Evolutionary conservation across 352 stramenopile species (phyloP), one percentile per base, ranked within the genome.

Genomic region (Aphanomyces invadans): DNA sequence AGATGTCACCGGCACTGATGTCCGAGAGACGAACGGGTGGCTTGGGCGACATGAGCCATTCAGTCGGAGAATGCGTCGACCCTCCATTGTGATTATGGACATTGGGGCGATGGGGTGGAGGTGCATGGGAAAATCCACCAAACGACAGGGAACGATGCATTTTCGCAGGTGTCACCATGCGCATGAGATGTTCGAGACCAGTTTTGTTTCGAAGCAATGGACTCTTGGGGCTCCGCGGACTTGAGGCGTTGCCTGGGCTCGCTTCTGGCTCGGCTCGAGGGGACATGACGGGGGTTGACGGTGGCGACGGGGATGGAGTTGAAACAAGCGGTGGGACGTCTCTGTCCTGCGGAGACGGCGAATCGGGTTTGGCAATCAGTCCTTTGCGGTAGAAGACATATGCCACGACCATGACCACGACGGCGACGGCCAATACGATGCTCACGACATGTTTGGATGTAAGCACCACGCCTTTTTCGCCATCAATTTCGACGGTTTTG

Each of bases 391-490:
- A 49, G 76, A 19, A 73, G 26, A 48, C 32, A 52, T 42, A 64
- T 63, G 45, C 51, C 3, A 67, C 51, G 51, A 57, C 32, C 32
- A 70, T 67, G 7, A 59, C 46, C 0, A 54, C 36, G 21, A 59
- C 56, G 38, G 70, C 68, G 17, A 64, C 69, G 5, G 39, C 31
- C 3, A 63, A 45, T 26, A 29, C 29, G 23, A 68, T 62, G 25
- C 53, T 57, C 11, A 71, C 44, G 2, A 62, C 48, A 21, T 56
- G 64, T 15, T 63, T 65, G 49, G 62, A 90, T 21, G 84, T 87
- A 68, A 92, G 89, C 62, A 92, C 89, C 44, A 92, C 79, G 28
- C 84, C 84, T 56, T 69, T 72, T 59, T 90, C 87, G 36, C 84
- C 81, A 31, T 86, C 78, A 51, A 85, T 88, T 32, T 81, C 80